Evolutionary conservation across 805 yeast species (phyloP).

Genomic region (Saturnispora saitoi): DNA sequence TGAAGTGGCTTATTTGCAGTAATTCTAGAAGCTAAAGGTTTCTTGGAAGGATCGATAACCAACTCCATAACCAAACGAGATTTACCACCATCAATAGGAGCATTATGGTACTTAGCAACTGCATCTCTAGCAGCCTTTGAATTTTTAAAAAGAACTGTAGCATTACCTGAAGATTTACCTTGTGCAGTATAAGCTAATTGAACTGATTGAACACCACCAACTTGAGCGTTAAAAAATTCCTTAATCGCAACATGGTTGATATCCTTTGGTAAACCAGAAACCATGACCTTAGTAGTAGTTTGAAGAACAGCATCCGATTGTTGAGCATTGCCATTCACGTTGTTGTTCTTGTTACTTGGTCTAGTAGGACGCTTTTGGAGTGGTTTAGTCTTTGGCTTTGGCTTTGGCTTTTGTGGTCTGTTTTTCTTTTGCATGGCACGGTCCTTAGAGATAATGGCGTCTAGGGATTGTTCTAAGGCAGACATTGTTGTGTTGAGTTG

Average conservation of each 20-base stretch:
- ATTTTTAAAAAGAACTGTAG: constrained; percentile 70
- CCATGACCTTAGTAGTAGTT: constrained; percentile 72
- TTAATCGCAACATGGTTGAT: constrained; percentile 55
- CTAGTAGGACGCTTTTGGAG: constrained; percentile 5
- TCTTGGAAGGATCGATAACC: constrained; percentile 74
- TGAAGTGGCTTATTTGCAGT: constrained; percentile 33
- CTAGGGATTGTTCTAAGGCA: constrained; percentile 86
- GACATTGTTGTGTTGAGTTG: constrained; percentile 42
- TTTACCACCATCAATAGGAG: constrained; percentile 86
- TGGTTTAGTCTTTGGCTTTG: constrained; percentile 6
- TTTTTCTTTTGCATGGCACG: constrained; percentile 7
- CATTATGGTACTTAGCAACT: constrained; percentile 78
- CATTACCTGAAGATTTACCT: constrained; percentile 89
- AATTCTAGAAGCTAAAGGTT: constrained; percentile 69
- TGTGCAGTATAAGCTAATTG: constrained; percentile 72
- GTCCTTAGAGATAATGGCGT: constrained; percentile 75
- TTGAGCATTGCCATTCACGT: constrained; percentile 8
- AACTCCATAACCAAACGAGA: constrained; percentile 69
- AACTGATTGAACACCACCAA: constrained; percentile 75
- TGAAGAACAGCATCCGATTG: constrained; percentile 15
- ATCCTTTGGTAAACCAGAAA: constrained; percentile 59
- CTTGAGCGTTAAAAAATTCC: constrained; percentile 83
- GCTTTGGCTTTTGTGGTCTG: constrained; percentile 12
- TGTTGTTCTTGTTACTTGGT: constrained; percentile 13
- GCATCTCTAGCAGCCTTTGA: constrained; percentile 68